phyloP scores from a whole-genome alignment of 352 stramenopile genomes.

The Pythium graminicola region DNA sequence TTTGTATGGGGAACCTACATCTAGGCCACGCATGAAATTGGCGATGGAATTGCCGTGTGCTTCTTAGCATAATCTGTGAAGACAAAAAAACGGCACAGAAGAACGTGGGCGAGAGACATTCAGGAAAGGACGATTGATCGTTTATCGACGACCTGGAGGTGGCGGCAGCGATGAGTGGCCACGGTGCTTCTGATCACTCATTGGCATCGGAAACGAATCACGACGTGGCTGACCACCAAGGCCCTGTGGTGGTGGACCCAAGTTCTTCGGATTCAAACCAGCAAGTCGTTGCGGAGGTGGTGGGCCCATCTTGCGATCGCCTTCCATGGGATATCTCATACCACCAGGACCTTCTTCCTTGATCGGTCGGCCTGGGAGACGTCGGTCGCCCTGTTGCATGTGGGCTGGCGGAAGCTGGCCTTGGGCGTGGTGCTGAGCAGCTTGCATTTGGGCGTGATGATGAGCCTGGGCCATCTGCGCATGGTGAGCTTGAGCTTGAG shows the following conservation, averaged over 20 bases:
- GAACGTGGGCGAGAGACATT: background rate
- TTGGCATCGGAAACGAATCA: conserved; percentile 67
- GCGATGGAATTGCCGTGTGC: too few relatives aligned
- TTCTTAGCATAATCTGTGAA: too few relatives aligned
- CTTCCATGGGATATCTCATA: conserved; percentile 60
- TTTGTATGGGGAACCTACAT: background rate
- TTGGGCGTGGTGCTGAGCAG: conserved; percentile 29
- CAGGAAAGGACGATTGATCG: background rate
- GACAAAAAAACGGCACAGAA: conserved; percentile 1
- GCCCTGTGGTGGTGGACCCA: conserved; percentile 42
- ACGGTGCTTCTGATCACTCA: conserved; percentile 65
- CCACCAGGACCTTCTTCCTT: conserved; percentile 51
- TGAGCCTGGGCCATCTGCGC: conserved; percentile 44
- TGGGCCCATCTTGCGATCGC: conserved; percentile 51
- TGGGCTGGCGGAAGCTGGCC: conserved; percentile 28
- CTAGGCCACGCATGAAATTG: too few relatives aligned
- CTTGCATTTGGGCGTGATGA: conserved; percentile 44
- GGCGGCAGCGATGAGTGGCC: conserved; percentile 59
- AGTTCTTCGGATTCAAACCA: conserved; percentile 67
- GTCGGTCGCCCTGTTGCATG: conserved; percentile 52
- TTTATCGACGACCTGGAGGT: conserved; percentile 58
- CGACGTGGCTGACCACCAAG: conserved; percentile 33
- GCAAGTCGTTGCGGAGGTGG: conserved; percentile 50
- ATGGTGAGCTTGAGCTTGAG: conserved; percentile 61
- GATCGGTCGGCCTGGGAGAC: conserved; percentile 55